Evolutionary conservation across 345 rosid species (phyloP).

Genomic region (Boechera divaricarpa): DNA sequence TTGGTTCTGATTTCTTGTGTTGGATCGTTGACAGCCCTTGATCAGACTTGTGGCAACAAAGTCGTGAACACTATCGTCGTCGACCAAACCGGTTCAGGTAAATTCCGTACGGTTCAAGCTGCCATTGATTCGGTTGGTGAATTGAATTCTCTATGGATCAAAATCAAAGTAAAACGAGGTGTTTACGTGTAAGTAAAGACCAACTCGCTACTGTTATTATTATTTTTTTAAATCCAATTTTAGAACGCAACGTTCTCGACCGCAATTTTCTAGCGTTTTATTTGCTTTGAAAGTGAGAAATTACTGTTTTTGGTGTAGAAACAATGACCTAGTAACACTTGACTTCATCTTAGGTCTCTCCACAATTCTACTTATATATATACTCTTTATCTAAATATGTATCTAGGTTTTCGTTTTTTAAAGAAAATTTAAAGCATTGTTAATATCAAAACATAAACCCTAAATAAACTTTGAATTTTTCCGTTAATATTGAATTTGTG

Average conservation of each 20-base stretch:
- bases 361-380: neutral
- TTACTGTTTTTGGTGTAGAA: neutral
- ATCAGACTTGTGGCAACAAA: conserved; percentile 41
- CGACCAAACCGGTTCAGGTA: conserved; percentile 36
- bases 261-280: conserved; percentile 23
- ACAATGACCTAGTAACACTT: conserved; percentile 12
- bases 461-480: neutral
- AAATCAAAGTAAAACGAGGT: conserved; percentile 46
- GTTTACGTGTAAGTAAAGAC: conserved; percentile 43
- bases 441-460: neutral
- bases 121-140: conserved; percentile 37
- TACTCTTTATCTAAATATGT: neutral
- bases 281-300: neutral
- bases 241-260: conserved; percentile 15
- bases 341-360: neutral
- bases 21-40: conserved; percentile 28
- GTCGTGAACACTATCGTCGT: conserved; percentile 42
- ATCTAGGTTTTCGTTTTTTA: neutral
- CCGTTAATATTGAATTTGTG: neutral
- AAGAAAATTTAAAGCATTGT: neutral
- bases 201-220: conserved; percentile 8
- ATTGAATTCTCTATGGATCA: conserved; percentile 37
- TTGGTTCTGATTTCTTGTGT: conserved; percentile 35
- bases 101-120: conserved; percentile 31
- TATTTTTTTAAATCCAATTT: neutral